Percentiles rank a stretch among this genome's conserved stretches.
Evolutionary conservation across 805 yeast genomes (phyloP).

Genomic region (Starmerella vaccinii): DNA sequence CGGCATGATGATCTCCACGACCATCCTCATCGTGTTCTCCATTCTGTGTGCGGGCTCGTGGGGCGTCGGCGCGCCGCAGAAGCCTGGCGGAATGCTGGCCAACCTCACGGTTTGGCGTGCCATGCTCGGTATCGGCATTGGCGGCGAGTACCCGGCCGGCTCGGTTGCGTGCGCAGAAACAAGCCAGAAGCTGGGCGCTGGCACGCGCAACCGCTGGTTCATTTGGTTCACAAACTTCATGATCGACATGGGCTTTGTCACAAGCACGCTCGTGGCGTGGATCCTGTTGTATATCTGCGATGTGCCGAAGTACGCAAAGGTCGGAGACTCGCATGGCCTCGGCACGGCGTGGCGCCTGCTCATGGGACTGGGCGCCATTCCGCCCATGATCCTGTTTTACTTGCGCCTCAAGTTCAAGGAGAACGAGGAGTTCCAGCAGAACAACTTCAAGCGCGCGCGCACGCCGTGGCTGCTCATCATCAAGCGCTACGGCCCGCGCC

Average conservation of each 20-base stretch:
- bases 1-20: slow-evolving; percentile 74
- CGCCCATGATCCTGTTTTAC: slow-evolving; percentile 68
- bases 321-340: slow-evolving; percentile 42
- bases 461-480: slow-evolving; percentile 61
- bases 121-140: slow-evolving; percentile 83
- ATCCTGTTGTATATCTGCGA: slow-evolving; percentile 76
- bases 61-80: slow-evolving; percentile 52
- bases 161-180: slow-evolving; percentile 92
- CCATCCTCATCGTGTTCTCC: slow-evolving; percentile 65
- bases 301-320: slow-evolving; percentile 21
- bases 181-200: slow-evolving; percentile 64
- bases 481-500: slow-evolving; percentile 77
- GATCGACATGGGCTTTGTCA: slow-evolving; percentile 82
- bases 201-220: slow-evolving; percentile 79
- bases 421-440: slow-evolving; percentile 58
- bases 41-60: slow-evolving; percentile 75
- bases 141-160: slow-evolving; percentile 91
- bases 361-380: slow-evolving; percentile 80
- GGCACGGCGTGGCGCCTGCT: slow-evolving; percentile 87
- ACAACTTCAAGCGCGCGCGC: slow-evolving; percentile 45
- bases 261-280: slow-evolving; percentile 75
- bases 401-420: slow-evolving; percentile 68
- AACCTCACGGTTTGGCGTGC: slow-evolving; percentile 78
- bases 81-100: slow-evolving; percentile 66
- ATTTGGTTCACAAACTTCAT: slow-evolving; percentile 78